Evolutionary conservation across 2,329 filamentous ascomycete genomes (phyloP).

Genomic region (Aspergillus fumigatiaffinis): DNA sequence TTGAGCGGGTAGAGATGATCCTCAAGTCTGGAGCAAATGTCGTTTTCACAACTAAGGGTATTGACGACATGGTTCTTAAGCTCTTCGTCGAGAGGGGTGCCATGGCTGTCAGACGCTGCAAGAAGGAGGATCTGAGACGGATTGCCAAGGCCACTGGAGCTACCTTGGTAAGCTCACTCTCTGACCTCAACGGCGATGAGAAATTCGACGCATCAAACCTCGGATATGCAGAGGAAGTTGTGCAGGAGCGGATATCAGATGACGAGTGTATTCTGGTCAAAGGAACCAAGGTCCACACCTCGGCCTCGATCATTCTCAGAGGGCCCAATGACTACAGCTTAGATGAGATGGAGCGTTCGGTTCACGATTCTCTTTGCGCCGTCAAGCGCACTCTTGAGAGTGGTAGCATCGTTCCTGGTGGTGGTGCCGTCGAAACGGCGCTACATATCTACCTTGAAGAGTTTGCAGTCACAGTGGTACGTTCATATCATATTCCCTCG

Average conservation of each 20-base stretch:
- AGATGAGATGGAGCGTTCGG: slow-evolving; percentile 98
- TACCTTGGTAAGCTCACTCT: slow-evolving; percentile 86
- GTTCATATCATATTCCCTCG: slow-evolving; percentile 22
- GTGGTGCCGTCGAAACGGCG: slow-evolving; percentile 96
- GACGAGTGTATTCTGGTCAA: slow-evolving; percentile 97
- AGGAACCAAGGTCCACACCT: slow-evolving; percentile 90
- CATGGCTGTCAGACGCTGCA: slow-evolving; percentile 93
- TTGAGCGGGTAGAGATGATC: slow-evolving; percentile 95
- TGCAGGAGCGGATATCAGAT: slow-evolving; percentile 97
- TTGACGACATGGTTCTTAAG: slow-evolving; percentile 93
- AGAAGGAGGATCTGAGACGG: slow-evolving; percentile 94
- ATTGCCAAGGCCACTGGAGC: slow-evolving; percentile 96
- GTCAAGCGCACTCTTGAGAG: slow-evolving; percentile 97
- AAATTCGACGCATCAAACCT: slow-evolving; percentile 88
- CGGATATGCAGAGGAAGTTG: slow-evolving; percentile 88
- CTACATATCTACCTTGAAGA: slow-evolving; percentile 99
- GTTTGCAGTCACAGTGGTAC: slow-evolving; percentile 89
- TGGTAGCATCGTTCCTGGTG: slow-evolving; percentile 92
- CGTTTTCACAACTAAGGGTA: slow-evolving; percentile 94
- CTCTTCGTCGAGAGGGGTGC: slow-evolving; percentile 89
- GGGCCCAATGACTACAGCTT: slow-evolving; percentile 94
- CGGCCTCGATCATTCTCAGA: slow-evolving; percentile 91
- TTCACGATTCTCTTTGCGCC: slow-evolving; percentile 93
- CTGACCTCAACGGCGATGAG: slow-evolving; percentile 95
- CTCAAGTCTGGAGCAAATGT: slow-evolving; percentile 96